Conservation (phyloP, 2,329 filamentous ascomycete genomes). For the Fusarium buharicum region DNA sequence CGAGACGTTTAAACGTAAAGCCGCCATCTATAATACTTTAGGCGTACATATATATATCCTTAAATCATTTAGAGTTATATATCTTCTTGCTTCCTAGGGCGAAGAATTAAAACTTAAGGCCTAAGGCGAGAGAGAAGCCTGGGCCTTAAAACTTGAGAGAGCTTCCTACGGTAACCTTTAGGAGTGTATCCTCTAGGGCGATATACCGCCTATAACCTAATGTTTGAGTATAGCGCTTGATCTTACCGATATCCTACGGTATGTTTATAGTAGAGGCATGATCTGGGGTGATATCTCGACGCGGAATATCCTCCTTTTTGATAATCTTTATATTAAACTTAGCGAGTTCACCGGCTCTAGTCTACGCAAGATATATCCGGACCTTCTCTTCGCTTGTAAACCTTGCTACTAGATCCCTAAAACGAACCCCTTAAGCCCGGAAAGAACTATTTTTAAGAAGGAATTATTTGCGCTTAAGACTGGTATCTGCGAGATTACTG, state of each 20-base stretch:
- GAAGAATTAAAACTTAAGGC: too few relatives aligned
- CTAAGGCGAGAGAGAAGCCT: background rate
- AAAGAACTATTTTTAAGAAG: background rate
- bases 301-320: background rate
- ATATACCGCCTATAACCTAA: background rate
- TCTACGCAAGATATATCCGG: too few relatives aligned
- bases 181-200: background rate
- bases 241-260: background rate
- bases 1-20: slow-evolving; percentile 3
- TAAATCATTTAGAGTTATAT: background rate
- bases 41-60: slow-evolving; percentile 2
- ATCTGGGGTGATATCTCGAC: slow-evolving; percentile 10
- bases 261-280: background rate
- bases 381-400: too few relatives aligned
- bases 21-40: slow-evolving; percentile 5
- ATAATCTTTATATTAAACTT: too few relatives aligned
- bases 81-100: too few relatives aligned
- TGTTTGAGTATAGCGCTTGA: background rate
- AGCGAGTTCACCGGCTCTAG: too few relatives aligned
- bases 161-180: slow-evolving; percentile 9
- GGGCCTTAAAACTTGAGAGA: slow-evolving; percentile 8
- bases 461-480: slow-evolving; percentile 10
- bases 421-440: too few relatives aligned
- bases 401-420: too few relatives aligned
- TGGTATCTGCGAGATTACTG: slow-evolving; percentile 12